Percentiles rank a stretch among this genome's conserved stretches.
Evolutionary conservation across 176 grass and related monocot genomes (phyloP).

Genomic region (Avena sativa): DNA sequence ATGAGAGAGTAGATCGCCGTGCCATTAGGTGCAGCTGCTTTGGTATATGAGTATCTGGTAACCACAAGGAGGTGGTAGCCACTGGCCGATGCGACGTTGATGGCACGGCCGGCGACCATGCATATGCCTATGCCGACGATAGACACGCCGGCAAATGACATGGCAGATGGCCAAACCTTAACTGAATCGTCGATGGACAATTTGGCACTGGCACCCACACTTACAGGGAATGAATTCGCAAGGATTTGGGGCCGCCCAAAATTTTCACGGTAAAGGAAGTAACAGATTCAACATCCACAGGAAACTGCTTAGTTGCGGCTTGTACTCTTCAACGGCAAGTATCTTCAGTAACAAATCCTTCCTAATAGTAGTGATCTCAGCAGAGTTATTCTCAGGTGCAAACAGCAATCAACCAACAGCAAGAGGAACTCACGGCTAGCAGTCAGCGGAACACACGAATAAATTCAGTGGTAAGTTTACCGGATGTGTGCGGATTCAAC

Average conservation of each 20-base stretch:
- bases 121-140: not conserved
- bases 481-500: not conserved
- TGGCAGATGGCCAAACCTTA: not conserved
- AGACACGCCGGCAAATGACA: constrained; percentile 3
- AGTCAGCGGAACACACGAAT: not conserved
- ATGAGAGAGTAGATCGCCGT: not conserved
- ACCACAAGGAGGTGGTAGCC: not conserved
- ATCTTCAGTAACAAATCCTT: not conserved
- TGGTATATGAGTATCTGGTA: not conserved
- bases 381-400: not conserved
- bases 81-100: not conserved
- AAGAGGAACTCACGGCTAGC: not conserved
- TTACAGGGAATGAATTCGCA: too few relatives aligned
- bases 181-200: not conserved
- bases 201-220: too few relatives aligned
- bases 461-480: not conserved
- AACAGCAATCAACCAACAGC: too few relatives aligned
- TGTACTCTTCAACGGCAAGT: not conserved
- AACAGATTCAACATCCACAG: too few relatives aligned
- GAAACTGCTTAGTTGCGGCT: not conserved
- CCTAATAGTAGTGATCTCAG: not conserved
- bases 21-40: not conserved
- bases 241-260: too few relatives aligned
- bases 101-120: not conserved
- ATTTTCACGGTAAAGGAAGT: too few relatives aligned